Evolutionary conservation across 2,329 filamentous ascomycete species (phyloP).

Genomic region (Alternaria solani): DNA sequence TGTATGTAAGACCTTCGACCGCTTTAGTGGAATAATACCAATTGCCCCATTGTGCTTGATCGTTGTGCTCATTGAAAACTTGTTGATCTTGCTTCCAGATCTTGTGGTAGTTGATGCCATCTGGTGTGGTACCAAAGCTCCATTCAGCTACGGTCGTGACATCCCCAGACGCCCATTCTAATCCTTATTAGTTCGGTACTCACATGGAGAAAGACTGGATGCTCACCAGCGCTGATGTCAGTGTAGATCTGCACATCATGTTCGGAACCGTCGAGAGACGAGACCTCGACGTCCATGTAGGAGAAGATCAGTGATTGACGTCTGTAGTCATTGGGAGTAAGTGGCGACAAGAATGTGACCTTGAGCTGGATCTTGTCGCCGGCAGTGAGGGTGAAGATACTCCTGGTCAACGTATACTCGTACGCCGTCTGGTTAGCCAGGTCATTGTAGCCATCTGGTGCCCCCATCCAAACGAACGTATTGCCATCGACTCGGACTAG

Average conservation of each 20-base stretch:
- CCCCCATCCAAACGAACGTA: conserved; percentile 52
- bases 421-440: conserved; percentile 68
- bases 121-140: conserved; percentile 59
- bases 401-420: conserved; percentile 76
- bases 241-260: conserved; percentile 76
- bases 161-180: conserved; percentile 78
- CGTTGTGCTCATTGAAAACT: conserved; percentile 56
- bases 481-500: conserved; percentile 70
- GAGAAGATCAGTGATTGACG: conserved; percentile 75
- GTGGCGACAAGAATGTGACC: conserved; percentile 74
- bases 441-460: conserved; percentile 55
- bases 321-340: conserved; percentile 71
- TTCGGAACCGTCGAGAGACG: conserved; percentile 66
- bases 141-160: conserved; percentile 65
- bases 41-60: conserved; percentile 63
- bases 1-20: conserved; percentile 52
- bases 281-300: conserved; percentile 71
- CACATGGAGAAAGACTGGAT: not conserved
- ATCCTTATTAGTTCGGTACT: conserved; percentile 16
- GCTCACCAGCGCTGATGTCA: conserved; percentile 73
- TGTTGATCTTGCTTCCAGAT: conserved; percentile 58
- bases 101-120: conserved; percentile 67
- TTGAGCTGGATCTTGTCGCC: conserved; percentile 69
- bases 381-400: conserved; percentile 73
- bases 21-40: conserved; percentile 63